Base-by-base conservation (phyloP, 2,329 filamentous ascomycete genomes). In the Aotearoamyces nothofagi region DNA sequence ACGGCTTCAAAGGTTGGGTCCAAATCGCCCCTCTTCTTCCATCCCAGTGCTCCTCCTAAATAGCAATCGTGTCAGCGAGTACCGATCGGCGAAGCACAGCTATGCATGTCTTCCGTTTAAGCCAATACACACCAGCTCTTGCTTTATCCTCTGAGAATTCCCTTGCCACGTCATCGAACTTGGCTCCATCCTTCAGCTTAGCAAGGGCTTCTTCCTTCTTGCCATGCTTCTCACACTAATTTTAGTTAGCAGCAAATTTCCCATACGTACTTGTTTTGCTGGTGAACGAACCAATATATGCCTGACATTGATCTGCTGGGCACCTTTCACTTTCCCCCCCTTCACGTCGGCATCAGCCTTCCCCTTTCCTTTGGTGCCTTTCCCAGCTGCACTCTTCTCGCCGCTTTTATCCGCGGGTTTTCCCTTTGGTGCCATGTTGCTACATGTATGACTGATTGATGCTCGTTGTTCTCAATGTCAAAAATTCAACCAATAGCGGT, bases 121-220 rank as follows among this genome's bases (percentile, higher is more conserved):
- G n/a, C n/a, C n/a, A n/a, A n/a, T n/a, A n/a, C n/a, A n/a, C n/a
- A 69, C 67, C 75, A 51, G 69, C 63, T 36, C 72, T 61, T 4
- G 78, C 77, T 55, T 86, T 84, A 50, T 86, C 79, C 52, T 84
- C 79, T 0, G 74, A 80, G 45, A 69, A 79, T 39, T 74, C 68
- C 30, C 68, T 58, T 7, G 79, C 79, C 5, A 84, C 77, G 26
- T 78, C 72, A 41, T 83, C 78, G 44, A 84, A 86, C 42, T 77
- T 80, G 28, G 61, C 61, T 2, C 78, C 76, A 3, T 52, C 67
- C 22, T 62, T 63, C 29, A 86, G 52, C 53, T 81, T 77, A 32
- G 64, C 66, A 10, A 83, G 50, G 1, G 79, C 79, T 47, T 82
- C 74, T 46, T 83, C 78, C 47, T 82, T 84, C 51, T 75, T 81